Evolutionary conservation across 257 asterid genomes (phyloP).

Genomic region (Petrea volubilis): DNA sequence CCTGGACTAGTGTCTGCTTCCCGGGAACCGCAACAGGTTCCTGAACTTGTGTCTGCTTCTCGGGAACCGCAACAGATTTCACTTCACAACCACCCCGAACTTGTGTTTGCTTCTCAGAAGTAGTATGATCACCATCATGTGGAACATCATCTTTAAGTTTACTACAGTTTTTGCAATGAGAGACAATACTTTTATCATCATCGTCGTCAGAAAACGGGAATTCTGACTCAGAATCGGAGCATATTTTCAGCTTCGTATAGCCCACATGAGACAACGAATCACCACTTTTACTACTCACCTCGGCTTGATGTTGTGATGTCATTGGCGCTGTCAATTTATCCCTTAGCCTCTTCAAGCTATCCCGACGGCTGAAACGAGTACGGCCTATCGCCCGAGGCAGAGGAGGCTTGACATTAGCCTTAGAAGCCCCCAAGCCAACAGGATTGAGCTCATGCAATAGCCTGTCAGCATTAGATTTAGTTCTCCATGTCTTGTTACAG

Average conservation of each 20-base stretch:
- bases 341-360: slow-evolving; percentile 70
- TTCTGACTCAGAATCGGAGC: slow-evolving; percentile 88
- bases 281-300: slow-evolving; percentile 22
- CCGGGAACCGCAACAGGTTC: too few relatives aligned
- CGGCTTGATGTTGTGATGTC: slow-evolving; percentile 25
- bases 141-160: slow-evolving; percentile 26
- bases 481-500: slow-evolving; percentile 55
- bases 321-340: slow-evolving; percentile 52
- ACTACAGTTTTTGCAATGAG: slow-evolving; percentile 16
- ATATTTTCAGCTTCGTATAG: slow-evolving; percentile 62
- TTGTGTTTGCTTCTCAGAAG: slow-evolving; percentile 19
- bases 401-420: slow-evolving; percentile 75
- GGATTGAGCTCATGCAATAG: slow-evolving; percentile 44
- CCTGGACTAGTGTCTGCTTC: too few relatives aligned
- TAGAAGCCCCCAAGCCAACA: slow-evolving; percentile 68
- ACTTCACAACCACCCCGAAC: too few relatives aligned
- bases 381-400: slow-evolving; percentile 71
- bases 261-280: slow-evolving; percentile 61
- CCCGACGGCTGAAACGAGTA: slow-evolving; percentile 71
- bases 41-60: too few relatives aligned
- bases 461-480: slow-evolving; percentile 57
- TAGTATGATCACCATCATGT: slow-evolving; percentile 19
- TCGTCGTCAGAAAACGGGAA: slow-evolving; percentile 72
- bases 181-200: slow-evolving; percentile 46
- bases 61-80: too few relatives aligned